Conservation (phyloP, 2,329 filamentous ascomycete species). For the Aspergillus quadricinctus region DNA sequence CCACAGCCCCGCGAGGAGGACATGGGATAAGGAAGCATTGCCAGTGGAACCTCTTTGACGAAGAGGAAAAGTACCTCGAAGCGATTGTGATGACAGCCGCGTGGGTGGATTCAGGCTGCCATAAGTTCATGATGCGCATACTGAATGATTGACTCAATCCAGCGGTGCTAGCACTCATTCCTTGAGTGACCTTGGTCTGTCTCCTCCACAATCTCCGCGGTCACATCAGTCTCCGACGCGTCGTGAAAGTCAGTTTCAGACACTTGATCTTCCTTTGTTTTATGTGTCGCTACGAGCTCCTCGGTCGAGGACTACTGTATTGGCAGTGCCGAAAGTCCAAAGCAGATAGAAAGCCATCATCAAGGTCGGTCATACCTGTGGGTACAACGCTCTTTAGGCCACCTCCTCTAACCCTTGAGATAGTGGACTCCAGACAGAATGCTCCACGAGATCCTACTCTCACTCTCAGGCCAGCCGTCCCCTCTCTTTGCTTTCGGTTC, state of each 20-base stretch:
- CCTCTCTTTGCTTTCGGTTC: slow-evolving; percentile 65
- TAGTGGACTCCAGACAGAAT: slow-evolving; percentile 49
- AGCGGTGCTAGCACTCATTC: neutral
- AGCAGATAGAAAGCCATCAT: slow-evolving; percentile 19
- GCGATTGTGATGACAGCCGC: neutral
- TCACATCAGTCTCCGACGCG: slow-evolving; percentile 9
- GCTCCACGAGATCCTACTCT: slow-evolving; percentile 98
- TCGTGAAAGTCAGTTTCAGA: slow-evolving; percentile 1
- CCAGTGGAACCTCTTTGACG: neutral
- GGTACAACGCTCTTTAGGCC: neutral
- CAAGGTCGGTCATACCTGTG: slow-evolving; percentile 19
- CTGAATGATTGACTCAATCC: neutral
- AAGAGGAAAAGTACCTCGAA: neutral
- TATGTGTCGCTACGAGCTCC: slow-evolving; percentile 46
- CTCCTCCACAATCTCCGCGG: neutral
- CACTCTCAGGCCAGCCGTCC: slow-evolving; percentile 89
- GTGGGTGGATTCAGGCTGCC: neutral
- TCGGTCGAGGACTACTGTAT: slow-evolving; percentile 41
- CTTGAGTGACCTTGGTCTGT: neutral
- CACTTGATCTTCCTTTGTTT: slow-evolving; percentile 9
- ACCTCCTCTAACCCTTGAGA: neutral
- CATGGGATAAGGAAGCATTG: neutral
- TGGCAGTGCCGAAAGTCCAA: slow-evolving; percentile 33
- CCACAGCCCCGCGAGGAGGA: slow-evolving; percentile 10
- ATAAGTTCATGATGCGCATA: neutral